phyloP scores from a whole-genome alignment of 768 basidiomycete genomes.

The Gautieria morchelliformis region DNA sequence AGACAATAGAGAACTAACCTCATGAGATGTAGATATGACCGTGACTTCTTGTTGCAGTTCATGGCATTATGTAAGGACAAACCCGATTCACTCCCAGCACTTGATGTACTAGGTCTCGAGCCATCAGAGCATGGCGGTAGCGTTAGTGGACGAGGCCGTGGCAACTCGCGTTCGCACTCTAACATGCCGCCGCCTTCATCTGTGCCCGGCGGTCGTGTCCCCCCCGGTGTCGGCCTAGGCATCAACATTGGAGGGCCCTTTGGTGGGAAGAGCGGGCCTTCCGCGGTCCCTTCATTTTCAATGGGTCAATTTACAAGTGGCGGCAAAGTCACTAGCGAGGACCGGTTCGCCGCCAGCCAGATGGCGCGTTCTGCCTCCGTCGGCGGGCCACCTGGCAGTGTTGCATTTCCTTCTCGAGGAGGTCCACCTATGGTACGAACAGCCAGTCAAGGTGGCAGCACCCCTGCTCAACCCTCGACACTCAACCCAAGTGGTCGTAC shows the following conservation, averaged over 20 bases:
- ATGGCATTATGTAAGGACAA: slow-evolving; percentile 93
- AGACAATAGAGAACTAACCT: background rate
- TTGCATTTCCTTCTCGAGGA: slow-evolving; percentile 45
- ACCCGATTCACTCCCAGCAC: slow-evolving; percentile 79
- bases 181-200: slow-evolving; percentile 28
- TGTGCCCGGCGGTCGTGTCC: slow-evolving; percentile 13
- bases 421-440: slow-evolving; percentile 50
- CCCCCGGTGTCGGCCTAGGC: slow-evolving; percentile 42
- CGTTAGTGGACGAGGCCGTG: slow-evolving; percentile 50
- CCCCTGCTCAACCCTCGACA: slow-evolving; percentile 13
- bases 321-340: slow-evolving; percentile 56
- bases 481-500: slow-evolving; percentile 47
- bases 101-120: slow-evolving; percentile 88
- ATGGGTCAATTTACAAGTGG: slow-evolving; percentile 61
- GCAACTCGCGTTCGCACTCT: slow-evolving; percentile 45
- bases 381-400: slow-evolving; percentile 35
- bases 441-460: slow-evolving; percentile 32
- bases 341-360: slow-evolving; percentile 46
- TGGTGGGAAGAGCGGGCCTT: slow-evolving; percentile 6
- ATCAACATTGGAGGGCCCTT: slow-evolving; percentile 18
- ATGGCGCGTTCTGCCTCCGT: slow-evolving; percentile 46
- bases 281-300: slow-evolving; percentile 21
- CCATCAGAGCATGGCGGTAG: slow-evolving; percentile 49
- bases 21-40: slow-evolving; percentile 64
- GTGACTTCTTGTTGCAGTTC: slow-evolving; percentile 95